Conservation (phyloP, 331 rosid species). For the Prunus yedoensis region DNA sequence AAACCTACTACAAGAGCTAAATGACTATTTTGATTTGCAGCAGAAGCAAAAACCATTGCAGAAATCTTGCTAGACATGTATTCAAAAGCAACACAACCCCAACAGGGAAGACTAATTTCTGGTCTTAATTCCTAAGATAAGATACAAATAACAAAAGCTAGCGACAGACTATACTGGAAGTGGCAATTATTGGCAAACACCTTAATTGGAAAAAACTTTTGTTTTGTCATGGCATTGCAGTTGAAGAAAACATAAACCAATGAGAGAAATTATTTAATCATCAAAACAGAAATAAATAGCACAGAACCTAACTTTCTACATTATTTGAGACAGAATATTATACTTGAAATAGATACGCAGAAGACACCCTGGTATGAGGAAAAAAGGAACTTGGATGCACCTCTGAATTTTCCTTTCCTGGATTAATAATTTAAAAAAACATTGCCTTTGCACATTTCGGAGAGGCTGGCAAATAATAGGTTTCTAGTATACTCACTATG, state of each 20-base stretch:
- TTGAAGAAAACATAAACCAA: neutral
- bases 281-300: neutral
- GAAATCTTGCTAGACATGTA: neutral
- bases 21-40: slow-evolving; percentile 15
- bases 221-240: too few relatives aligned
- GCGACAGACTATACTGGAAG: neutral
- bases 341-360: neutral
- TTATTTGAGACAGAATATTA: neutral
- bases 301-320: neutral
- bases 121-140: neutral
- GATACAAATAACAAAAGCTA: neutral
- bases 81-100: neutral
- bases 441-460: neutral
- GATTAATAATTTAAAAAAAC: neutral
- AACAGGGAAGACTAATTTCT: neutral
- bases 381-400: neutral
- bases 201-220: neutral
- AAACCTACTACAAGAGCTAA: slow-evolving; percentile 46
- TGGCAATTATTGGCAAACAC: neutral
- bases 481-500: neutral
- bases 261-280: neutral
- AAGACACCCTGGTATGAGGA: neutral
- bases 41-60: neutral
- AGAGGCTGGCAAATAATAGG: neutral
- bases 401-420: neutral